These are phyloP conservation scores for Triadica sebifera DNA, from an alignment of 345 rosid species.

Conservation along the genomic window DNA sequence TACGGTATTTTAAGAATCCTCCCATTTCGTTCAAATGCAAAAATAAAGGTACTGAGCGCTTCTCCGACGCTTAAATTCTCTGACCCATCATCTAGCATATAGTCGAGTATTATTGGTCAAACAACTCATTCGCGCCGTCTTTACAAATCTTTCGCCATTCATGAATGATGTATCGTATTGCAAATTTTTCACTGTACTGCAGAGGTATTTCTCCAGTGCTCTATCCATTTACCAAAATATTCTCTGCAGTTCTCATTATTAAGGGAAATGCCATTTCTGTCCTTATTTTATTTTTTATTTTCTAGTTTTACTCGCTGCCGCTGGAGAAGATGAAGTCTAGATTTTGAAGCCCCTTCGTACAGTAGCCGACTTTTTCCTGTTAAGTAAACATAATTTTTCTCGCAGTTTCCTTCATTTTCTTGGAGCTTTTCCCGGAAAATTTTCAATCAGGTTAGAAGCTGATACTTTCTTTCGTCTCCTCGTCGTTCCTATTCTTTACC, in stretches of 20 bases:
- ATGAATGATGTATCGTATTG: too few relatives aligned
- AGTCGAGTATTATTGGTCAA: too few relatives aligned
- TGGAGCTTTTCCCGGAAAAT: constrained; percentile 40
- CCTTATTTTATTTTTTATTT: background rate
- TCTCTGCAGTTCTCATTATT: background rate
- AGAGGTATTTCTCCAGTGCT: background rate
- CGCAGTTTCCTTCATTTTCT: constrained; percentile 36
- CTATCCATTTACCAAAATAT: background rate
- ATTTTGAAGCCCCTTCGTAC: constrained; percentile 16
- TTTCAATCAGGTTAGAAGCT: constrained; percentile 31
- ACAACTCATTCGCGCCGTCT: too few relatives aligned
- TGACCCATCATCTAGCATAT: too few relatives aligned
- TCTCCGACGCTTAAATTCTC: too few relatives aligned
- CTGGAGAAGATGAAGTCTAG: background rate
- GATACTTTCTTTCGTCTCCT: background rate
- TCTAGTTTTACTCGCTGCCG: too few relatives aligned
- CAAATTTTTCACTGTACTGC: background rate
- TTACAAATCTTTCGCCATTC: too few relatives aligned
- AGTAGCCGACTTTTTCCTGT: constrained; percentile 7
- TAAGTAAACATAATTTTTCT: background rate
- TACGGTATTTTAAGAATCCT: too few relatives aligned
- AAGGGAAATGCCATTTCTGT: constrained; percentile 1
- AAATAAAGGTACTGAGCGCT: too few relatives aligned
- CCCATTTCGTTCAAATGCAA: too few relatives aligned
- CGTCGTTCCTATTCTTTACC: background rate